Evolutionary conservation across 2,329 filamentous ascomycete species (phyloP).

Genomic region (Aureobasidium sp.): DNA sequence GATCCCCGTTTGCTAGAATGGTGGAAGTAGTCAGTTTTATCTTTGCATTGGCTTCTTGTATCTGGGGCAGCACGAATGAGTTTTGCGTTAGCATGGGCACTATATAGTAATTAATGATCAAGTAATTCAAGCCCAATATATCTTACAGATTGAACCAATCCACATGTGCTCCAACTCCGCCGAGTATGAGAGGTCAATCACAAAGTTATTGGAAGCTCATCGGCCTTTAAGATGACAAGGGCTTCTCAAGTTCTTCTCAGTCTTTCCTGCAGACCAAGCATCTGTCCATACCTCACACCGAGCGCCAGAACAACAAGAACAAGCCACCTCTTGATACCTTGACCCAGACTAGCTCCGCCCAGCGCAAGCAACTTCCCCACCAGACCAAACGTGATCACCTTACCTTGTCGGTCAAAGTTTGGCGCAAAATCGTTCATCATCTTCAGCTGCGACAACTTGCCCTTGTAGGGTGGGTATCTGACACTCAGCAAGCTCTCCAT

Average conservation of each 20-base stretch:
- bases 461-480: constrained; percentile 57
- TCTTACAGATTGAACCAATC: too few relatives aligned
- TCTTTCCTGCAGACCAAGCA: constrained; percentile 6
- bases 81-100: too few relatives aligned
- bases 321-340: constrained; percentile 7
- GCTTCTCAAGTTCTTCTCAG: not conserved
- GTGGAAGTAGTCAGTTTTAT: not conserved
- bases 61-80: too few relatives aligned
- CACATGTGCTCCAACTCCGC: too few relatives aligned
- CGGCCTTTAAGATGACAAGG: too few relatives aligned
- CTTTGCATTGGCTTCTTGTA: too few relatives aligned
- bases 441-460: constrained; percentile 48
- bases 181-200: too few relatives aligned
- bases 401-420: constrained; percentile 55
- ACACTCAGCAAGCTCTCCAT: constrained; percentile 60
- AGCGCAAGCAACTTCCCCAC: not conserved
- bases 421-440: constrained; percentile 47
- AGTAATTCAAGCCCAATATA: too few relatives aligned
- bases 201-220: too few relatives aligned
- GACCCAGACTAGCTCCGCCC: not conserved
- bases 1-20: not conserved
- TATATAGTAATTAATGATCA: too few relatives aligned
- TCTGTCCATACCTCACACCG: constrained; percentile 1
- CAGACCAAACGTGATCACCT: constrained; percentile 10
- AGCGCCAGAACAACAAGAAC: not conserved